Base-by-base conservation (phyloP, 768 basidiomycete species). In the Mycena chlorophos region DNA sequence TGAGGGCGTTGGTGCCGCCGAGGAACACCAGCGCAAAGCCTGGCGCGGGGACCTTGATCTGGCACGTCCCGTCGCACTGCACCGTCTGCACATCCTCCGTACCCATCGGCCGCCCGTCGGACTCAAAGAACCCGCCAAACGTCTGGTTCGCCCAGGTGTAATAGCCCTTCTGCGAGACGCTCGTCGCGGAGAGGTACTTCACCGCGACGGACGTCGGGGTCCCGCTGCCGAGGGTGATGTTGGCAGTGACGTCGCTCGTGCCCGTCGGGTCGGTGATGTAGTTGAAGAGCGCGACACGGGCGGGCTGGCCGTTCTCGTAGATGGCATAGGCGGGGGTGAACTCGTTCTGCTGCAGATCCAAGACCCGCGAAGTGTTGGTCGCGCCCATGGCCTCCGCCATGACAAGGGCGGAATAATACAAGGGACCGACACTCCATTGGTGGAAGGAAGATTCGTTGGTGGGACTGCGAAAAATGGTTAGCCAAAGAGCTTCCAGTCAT, bases 11-110 rank as follows among this genome's bases (percentile, higher is more conserved):
- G 49, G 75, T 68, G 3, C 74, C 80, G 34, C 74, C 80, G 31
- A 92, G 71, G 75, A 89, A 90, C 56, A 92, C 87, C 45, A 92
- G 75, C 1, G 88, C 88, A 57, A 87, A 84, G 29, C 82, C 82
- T 0, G 91, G 90, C 0, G 88, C 86, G 28, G 80, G 78, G 47
- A 91, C 81, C 4, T 76, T 76, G 49, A 91, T 73, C 17, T 67
- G 59, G 67, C 90, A 91, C 0, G 72, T 71, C 60, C 80, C 70
- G 65, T 87, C 75, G 60, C 91, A 94, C 13, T 68, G 56, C 39
- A 91, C 76, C 1, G 80, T 84, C 54, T 78, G 72, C 10, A 91
- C 77, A 54, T 78, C 68, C 39, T 82, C 72, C 0, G 66, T 61
- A 42, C 88, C 88, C 50, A 73, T 71, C 27, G 85, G 79, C 38